These are phyloP conservation scores for Petunia axillaris DNA, from an alignment of 257 asterid species.

Conservation along the genomic window DNA sequence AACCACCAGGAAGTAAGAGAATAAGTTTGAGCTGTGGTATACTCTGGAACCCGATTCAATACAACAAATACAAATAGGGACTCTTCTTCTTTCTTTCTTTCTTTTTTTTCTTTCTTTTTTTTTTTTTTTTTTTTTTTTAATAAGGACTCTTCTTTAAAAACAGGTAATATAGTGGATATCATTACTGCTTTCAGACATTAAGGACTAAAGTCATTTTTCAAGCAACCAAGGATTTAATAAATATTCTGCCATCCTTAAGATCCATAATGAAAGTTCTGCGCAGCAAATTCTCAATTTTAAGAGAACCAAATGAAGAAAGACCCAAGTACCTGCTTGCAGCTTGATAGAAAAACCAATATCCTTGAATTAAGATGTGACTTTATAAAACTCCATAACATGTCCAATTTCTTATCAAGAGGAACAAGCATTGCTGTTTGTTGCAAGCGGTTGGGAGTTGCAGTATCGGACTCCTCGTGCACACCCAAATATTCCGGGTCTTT, in stretches of 20 bases:
- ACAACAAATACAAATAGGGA: neutral
- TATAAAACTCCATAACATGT: constrained; percentile 92
- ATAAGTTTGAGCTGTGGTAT: neutral
- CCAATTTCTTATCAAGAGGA: constrained; percentile 88
- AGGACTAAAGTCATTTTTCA: neutral
- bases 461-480: constrained; percentile 83
- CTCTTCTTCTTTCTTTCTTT: no score
- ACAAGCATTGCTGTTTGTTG: constrained; percentile 77
- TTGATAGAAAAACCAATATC: constrained; percentile 83
- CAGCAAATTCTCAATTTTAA: neutral
- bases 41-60: neutral
- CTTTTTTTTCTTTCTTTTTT: no score
- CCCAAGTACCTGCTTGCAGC: constrained; percentile 81
- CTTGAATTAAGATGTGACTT: constrained; percentile 83
- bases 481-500: constrained; percentile 96
- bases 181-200: neutral
- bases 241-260: neutral
- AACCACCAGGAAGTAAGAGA: neutral
- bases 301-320: neutral
- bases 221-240: neutral
- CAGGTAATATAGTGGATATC: neutral
- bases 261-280: neutral
- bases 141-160: neutral
- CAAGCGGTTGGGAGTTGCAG: constrained; percentile 87
- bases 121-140: no score